Percentiles rank a stretch among this genome's conserved stretches.
phyloP scores from a whole-genome alignment of 257 asterid genomes.

The Solanum pimpinellifolium region DNA sequence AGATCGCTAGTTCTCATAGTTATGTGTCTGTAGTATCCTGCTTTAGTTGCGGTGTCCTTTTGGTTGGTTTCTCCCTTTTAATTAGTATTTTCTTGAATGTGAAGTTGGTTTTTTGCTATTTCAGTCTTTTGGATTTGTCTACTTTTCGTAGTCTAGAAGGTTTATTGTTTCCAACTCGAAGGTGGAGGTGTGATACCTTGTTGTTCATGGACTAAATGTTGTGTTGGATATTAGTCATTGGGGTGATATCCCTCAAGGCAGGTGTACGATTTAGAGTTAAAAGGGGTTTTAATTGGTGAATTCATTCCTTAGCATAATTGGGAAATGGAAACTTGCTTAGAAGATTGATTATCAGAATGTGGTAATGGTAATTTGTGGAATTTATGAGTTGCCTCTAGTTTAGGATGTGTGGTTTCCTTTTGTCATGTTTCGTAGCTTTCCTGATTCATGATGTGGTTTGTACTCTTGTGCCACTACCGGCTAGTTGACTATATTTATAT shows the following conservation, averaged over 20 bases:
- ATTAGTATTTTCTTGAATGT: neutral
- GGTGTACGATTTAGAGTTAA: neutral
- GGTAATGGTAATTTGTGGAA: neutral
- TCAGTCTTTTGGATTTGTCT: neutral
- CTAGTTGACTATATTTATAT: neutral
- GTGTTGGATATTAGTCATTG: neutral
- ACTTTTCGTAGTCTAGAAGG: too few species aligned
- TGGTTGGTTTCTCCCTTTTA: neutral
- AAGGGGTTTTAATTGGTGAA: neutral
- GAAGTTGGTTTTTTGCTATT: neutral
- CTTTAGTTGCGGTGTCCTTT: too few species aligned
- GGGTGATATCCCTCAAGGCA: neutral
- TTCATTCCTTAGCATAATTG: neutral
- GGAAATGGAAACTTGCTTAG: too few species aligned
- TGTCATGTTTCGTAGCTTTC: neutral
- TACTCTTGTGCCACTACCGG: neutral
- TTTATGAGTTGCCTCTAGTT: neutral
- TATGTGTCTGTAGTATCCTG: neutral
- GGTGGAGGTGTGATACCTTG: neutral
- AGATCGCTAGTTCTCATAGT: neutral
- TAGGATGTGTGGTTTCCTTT: neutral
- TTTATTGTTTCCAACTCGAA: neutral
- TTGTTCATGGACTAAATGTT: neutral
- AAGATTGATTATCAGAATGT: too few species aligned
- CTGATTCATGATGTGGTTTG: neutral